Evolutionary conservation across 257 asterid species (phyloP), one percentile per base, ranked within the genome.

Genomic region (Perilla frutescens): DNA sequence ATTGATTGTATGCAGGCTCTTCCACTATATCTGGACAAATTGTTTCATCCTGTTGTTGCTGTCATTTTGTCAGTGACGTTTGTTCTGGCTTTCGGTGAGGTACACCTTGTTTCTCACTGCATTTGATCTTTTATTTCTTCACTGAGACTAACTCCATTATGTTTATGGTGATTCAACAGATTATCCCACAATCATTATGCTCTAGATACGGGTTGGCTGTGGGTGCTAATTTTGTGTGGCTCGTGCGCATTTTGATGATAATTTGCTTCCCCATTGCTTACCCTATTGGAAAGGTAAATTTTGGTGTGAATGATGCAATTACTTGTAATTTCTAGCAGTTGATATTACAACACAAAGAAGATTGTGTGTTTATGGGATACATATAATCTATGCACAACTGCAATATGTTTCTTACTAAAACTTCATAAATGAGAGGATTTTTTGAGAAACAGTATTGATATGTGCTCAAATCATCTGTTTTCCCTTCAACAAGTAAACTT

Each of bases 51-150:
- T 3, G 84, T 80, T 10, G 97, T 95, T 50, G 99, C 98, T 65
- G 96, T 95, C 37, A 62, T 95, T 71, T 90, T 95, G 78, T 95
- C 99, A 15, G 99, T 95, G 62, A 95, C 99, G n/a, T 92, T 95
- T 62, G 96, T 95, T 81, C 84, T 95, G 72, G 91, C 93, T 74
- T 95, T 95, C 12, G 99, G 99, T 83, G 98, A 95, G 99, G 98
- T 95, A 85, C 73, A 77, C 78, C 32, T 43, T 37, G 45, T 82
- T 72, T 41, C 32, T 50, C 56, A 13, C 53, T 55, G 32, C 45
- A 50, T 31, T 43, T 70, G 7, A 47, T 29, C 45, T 26, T 34
- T 34, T 39, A 47, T 7, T n/a, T 20, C 31, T 41, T 43, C 48
- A 54, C 71, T 59, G 62, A 31, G 39, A 48, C 71, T 83, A 36